These are phyloP conservation scores for Globisporangium nodosum DNA, from an alignment of 352 stramenopile species.

Conservation along the genomic window DNA sequence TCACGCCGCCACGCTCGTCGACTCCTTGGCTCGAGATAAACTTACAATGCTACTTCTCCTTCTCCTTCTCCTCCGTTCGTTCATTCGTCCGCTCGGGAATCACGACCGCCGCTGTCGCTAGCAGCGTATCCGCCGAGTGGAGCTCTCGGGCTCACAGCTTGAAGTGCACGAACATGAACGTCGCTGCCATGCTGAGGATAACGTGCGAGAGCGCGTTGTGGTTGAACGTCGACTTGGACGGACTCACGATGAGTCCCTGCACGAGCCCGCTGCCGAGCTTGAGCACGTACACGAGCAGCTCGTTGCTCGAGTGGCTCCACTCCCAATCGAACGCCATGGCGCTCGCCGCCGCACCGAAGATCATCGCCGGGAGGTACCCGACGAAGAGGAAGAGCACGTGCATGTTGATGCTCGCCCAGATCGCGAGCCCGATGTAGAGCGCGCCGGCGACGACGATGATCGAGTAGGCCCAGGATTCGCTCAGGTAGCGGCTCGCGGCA, in stretches of 20 bases:
- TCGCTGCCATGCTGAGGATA: conserved; percentile 75
- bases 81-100: no score
- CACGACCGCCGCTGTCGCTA: neutral
- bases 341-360: conserved; percentile 72
- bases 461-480: conserved; percentile 65
- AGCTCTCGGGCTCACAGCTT: conserved; percentile 33
- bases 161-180: conserved; percentile 82
- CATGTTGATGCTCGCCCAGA: conserved; percentile 83
- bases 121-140: no score
- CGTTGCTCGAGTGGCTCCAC: conserved; percentile 73
- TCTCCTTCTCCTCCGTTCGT: no score
- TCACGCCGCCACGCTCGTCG: no score
- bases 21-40: no score
- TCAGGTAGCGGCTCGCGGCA: conserved; percentile 69
- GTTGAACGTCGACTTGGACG: conserved; percentile 84
- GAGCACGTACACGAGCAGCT: conserved; percentile 76
- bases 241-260: conserved; percentile 75
- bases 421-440: conserved; percentile 60
- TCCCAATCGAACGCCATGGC: conserved; percentile 77
- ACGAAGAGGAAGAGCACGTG: conserved; percentile 77
- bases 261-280: conserved; percentile 77
- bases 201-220: conserved; percentile 87
- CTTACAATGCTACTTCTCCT: no score
- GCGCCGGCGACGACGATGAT: conserved; percentile 63
- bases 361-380: conserved; percentile 75